Evolutionary conservation across 2,329 filamentous ascomycete species (phyloP).

Genomic region (Calycina marina): DNA sequence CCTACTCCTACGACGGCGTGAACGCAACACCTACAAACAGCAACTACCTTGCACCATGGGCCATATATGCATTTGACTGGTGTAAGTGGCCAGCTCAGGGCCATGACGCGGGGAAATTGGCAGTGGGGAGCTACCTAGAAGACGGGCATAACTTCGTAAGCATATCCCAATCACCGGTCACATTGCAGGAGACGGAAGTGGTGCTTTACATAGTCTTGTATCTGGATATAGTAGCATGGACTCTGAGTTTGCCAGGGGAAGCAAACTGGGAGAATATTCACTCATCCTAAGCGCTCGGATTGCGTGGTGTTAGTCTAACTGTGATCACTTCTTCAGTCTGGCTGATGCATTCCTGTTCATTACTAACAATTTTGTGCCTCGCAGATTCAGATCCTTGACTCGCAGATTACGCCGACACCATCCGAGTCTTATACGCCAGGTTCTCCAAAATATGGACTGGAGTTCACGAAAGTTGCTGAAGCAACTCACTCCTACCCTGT

Average conservation of each 20-base stretch:
- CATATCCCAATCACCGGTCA: slow-evolving; percentile 6
- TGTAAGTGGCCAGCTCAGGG: slow-evolving; percentile 88
- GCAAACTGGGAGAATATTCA: too few relatives aligned
- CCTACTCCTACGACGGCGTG: slow-evolving; percentile 49
- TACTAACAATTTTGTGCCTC: neutral
- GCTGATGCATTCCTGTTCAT: too few relatives aligned
- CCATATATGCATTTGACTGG: slow-evolving; percentile 95
- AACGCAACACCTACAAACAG: slow-evolving; percentile 59
- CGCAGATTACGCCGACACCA: slow-evolving; percentile 58
- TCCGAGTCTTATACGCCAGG: slow-evolving; percentile 55
- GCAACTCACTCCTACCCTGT: slow-evolving; percentile 97
- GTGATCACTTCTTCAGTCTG: too few relatives aligned
- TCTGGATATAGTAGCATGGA: too few relatives aligned
- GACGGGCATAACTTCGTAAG: slow-evolving; percentile 95
- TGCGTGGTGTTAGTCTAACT: too few relatives aligned
- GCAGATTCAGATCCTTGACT: slow-evolving; percentile 94
- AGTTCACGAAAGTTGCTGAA: slow-evolving; percentile 88
- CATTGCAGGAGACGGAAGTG: too few relatives aligned
- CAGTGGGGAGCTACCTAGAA: slow-evolving; percentile 89
- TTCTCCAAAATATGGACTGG: slow-evolving; percentile 59
- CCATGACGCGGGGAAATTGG: slow-evolving; percentile 78
- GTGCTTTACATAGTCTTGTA: neutral
- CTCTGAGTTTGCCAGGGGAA: too few relatives aligned
- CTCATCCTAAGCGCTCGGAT: too few relatives aligned
- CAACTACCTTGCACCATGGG: slow-evolving; percentile 90